Evolutionary conservation across 192 early-diverging fungal species (phyloP), one percentile per base, ranked within the genome.

Genomic region (Coemansia sp.): DNA sequence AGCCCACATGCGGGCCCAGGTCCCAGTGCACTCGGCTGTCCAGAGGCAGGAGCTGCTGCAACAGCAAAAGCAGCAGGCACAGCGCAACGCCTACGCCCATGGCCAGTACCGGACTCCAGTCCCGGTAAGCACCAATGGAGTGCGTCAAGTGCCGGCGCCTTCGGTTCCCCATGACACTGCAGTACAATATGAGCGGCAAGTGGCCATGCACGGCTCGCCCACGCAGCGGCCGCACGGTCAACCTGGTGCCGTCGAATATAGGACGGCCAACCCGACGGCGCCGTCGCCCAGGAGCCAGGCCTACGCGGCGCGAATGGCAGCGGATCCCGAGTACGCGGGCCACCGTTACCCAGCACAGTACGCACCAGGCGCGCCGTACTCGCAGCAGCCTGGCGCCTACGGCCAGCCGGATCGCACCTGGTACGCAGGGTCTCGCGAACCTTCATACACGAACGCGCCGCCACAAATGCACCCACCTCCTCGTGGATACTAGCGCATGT

Each of bases 331-430:
- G 34, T 35, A 44, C 21, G 21, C 49, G 7, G 41, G 22, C 19
- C 18, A 37, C 18, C 29, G 27, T 25, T 49, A 49, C 17, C 10
- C 12, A 22, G 12, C 31, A 2, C 33, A 42, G 22, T 28, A 47
- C 16, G 45, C 22, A 6, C 9, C 31, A 7, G 19, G 30, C 11
- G n/a, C 7, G 30, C 13, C 32, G n/a, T 16, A 6, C 32, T 6
- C 6, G 32, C 13, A 2, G n/a, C n/a, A 12, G 13, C 3, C 32
- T 4, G n/a, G 7, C 26, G 29, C 4, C 38, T 41, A 41, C 29
- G 38, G 39, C 27, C 38, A 53, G 19, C 11, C 14, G 16, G 51
- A 53, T 5, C 51, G 26, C 7, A 19, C 21, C 0, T 53, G 51
- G 51, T 53, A 53, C 16, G 4, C 39, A 32, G 29, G 29, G 13